Evolutionary conservation across 2,329 filamentous ascomycete genomes (phyloP), one percentile per base, ranked within the genome.

Genomic region (Stagonosporopsis cucurbitacearum): DNA sequence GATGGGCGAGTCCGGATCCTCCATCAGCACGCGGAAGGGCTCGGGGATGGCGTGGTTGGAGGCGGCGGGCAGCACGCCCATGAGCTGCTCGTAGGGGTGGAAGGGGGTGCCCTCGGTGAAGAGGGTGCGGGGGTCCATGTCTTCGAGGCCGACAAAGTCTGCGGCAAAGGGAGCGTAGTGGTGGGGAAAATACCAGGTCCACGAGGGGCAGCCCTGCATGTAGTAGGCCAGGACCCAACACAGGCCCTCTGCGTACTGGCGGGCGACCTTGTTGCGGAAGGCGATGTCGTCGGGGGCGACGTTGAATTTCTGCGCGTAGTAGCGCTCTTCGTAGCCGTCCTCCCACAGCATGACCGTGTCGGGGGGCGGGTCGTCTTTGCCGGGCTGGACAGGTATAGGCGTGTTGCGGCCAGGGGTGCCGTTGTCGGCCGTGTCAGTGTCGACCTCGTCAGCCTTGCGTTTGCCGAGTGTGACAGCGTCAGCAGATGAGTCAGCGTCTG

Each of bases 151-250:
- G 55, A 90, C 88, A 75, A 99, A 99, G 75, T 99, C 95, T 48
- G 92, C 90, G 2, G 95, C 95, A 73, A 99, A 99, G 3, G 96
- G 95, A 1, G 95, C 96, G 73, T 99, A 99, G 73, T 99, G 95
- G 71, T 98, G 96, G 0, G 95, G 95, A 71, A 97, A 99, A 75
- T 95, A 99, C 95, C 95, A 99, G 48, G 94, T 96, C 95, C 96
- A 99, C 0, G 92, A 97, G 20, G 95, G 92, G 68, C 95, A 99
- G 23, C 95, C 95, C 76, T 99, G 95, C 76, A 97, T 96, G 75
- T 99, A 99, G 77, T 99, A 99, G 32, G 93, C 82, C 46, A 99
- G 80, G 35, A 99, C 95, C 95, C 96, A 99, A 20, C 90, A 90
- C 9, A 99, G 84, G 32, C 95, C 95, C 79, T 98, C 92, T 12